Conservation (phyloP, 192 early-diverging fungal genomes). For the Kickxella alabastrina region DNA sequence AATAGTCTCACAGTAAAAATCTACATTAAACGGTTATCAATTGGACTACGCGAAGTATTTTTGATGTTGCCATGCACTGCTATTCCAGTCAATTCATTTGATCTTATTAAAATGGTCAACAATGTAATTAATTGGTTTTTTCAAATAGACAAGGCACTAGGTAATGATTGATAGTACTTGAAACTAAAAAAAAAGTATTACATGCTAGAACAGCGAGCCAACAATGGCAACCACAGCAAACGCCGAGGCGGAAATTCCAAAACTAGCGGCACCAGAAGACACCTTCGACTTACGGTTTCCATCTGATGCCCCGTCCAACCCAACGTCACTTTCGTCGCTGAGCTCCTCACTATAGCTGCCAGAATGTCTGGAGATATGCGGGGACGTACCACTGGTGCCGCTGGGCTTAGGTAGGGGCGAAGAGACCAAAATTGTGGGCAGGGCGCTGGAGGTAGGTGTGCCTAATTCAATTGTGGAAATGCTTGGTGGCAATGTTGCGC, state of each 20-base stretch:
- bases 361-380: not conserved
- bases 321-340: constrained; percentile 6
- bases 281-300: not conserved
- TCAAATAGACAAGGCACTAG: not conserved
- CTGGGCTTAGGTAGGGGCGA: not conserved
- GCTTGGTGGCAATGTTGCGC: constrained; percentile 1
- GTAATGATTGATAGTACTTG: not conserved
- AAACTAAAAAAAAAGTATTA: not conserved
- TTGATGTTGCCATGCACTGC: no score
- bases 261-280: not conserved
- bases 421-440: not conserved
- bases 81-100: not conserved
- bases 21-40: no score
- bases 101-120: not conserved
- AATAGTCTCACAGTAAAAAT: not conserved
- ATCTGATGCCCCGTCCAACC: not conserved
- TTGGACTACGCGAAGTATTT: no score
- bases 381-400: not conserved
- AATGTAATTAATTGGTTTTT: not conserved
- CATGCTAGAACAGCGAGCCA: constrained; percentile 12
- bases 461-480: constrained; percentile 15
- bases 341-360: not conserved
- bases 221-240: constrained; percentile 7
- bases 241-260: not conserved
- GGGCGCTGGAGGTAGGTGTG: not conserved